A percentile compares a stretch with the other conserved stretches of the same genome.
Conservation (phyloP, 805 yeast species). For the Saccharomycopsis sp. region DNA sequence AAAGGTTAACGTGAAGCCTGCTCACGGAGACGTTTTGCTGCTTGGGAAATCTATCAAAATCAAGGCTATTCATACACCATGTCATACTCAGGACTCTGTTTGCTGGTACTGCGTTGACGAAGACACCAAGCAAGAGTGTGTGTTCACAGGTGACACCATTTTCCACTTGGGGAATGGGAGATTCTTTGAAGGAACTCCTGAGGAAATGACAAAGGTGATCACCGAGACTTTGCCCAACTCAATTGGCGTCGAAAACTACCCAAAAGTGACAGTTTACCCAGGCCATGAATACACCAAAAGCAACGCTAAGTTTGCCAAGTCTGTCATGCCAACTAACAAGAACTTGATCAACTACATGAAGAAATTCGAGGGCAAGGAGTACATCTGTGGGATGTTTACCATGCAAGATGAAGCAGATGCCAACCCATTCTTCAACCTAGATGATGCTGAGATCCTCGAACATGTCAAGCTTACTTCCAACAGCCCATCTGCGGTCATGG, state of each 20-base stretch:
- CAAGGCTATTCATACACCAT: slow-evolving; percentile 88
- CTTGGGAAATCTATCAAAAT: slow-evolving; percentile 59
- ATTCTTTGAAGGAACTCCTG: slow-evolving; percentile 85
- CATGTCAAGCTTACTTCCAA: slow-evolving; percentile 44
- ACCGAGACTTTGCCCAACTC: slow-evolving; percentile 44
- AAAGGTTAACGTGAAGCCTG: slow-evolving; percentile 60
- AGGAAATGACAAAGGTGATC: slow-evolving; percentile 69
- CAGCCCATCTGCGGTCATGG: slow-evolving; percentile 51
- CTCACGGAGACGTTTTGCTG: slow-evolving; percentile 48
- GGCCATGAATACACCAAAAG: slow-evolving; percentile 94
- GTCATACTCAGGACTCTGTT: slow-evolving; percentile 95
- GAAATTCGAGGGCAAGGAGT: slow-evolving; percentile 44
- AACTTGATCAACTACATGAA: slow-evolving; percentile 36
- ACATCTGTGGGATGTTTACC: slow-evolving; percentile 81
- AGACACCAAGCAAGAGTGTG: slow-evolving; percentile 55
- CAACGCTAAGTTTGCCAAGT: slow-evolving; percentile 69
- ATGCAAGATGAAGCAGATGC: slow-evolving; percentile 69
- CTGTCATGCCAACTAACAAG: slow-evolving; percentile 41
- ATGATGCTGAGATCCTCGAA: slow-evolving; percentile 51
- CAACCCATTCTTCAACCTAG: slow-evolving; percentile 84
- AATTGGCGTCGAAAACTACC: too few species aligned
- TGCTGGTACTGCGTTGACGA: slow-evolving; percentile 70
- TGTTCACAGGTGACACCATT: slow-evolving; percentile 93
- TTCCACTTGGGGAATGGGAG: slow-evolving; percentile 92
- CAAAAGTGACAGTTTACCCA: slow-evolving; percentile 74